Base-by-base conservation (phyloP, 331 rosid genomes). In the Erythrophleum ivorense region DNA sequence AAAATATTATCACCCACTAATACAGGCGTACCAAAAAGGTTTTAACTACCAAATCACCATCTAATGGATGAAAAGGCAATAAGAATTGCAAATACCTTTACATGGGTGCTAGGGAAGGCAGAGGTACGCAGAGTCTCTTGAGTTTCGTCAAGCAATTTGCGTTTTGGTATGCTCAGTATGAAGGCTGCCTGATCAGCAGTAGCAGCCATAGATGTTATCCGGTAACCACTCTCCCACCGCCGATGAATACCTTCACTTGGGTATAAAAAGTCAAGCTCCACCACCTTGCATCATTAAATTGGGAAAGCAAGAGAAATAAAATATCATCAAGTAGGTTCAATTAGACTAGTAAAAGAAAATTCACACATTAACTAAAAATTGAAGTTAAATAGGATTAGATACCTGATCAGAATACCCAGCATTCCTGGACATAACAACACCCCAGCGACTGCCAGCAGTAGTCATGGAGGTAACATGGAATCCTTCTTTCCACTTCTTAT, bases 401-500 rank as follows among this genome's bases (percentile, higher is more conserved):
- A 94, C 98, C 96, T 94, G 98, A 82, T 94, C 98, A 72, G 98
- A 92, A 83, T 71, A 94, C 64, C 98, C 98, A 64, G 98, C 96
- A 88, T 94, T 94, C 85, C 97, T 87, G 82, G 98, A 94, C 98
- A 94, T 94, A 18, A 94, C 98, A 60, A 94, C 97, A n/a, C 97
- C 98, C 98, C 98, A 94, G 72, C 98, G 98, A 83, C 81, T 90
- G 83, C 97, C 97, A 64, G 98, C 98, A 9, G 98, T 94, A 49
- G 98, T 91, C 98, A 94, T 91, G 82, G 98, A 94, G 62, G 98
- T 94, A 62, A 94, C 98, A 65, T 92, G 98, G 88, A 94, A 94
- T 74, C 98, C 98, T 94, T 94, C 98, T 82, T 94, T 93, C 98
- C 98, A 93, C 84, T 93, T 93, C 88, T 93, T 93, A 87, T 93